These are phyloP conservation scores for Tylopilus sp. DNA, from an alignment of 768 basidiomycete genomes.

Conservation along the genomic window DNA sequence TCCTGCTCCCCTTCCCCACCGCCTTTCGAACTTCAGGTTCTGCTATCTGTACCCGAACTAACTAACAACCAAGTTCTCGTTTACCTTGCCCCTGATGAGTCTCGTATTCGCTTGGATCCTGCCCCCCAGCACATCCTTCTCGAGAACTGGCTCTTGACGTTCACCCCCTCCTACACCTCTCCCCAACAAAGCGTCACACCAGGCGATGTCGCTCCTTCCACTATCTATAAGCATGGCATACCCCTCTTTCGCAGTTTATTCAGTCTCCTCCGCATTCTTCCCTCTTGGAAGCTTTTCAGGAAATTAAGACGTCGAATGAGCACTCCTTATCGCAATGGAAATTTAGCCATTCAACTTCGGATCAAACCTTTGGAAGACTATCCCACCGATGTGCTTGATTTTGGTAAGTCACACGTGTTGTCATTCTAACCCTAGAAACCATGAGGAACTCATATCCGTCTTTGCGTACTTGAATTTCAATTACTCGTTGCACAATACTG, in stretches of 20 bases:
- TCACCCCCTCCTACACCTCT: constrained; percentile 29
- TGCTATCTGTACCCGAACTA: constrained; percentile 68
- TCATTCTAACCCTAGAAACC: constrained; percentile 24
- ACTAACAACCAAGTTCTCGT: constrained; percentile 71
- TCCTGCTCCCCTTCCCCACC: constrained; percentile 33
- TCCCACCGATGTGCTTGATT: constrained; percentile 30
- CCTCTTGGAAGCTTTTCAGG: constrained; percentile 71
- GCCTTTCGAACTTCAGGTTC: constrained; percentile 63
- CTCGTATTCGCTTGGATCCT: constrained; percentile 64
- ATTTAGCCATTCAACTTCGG: constrained; percentile 47
- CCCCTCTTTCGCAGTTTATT: constrained; percentile 73
- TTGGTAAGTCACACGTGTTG: constrained; percentile 35
- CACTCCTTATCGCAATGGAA: constrained; percentile 37
- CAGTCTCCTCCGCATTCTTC: constrained; percentile 68
- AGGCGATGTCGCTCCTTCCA: constrained; percentile 60
- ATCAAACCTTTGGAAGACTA: constrained; percentile 37
- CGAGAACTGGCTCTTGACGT: constrained; percentile 63
- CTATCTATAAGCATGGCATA: constrained; percentile 84
- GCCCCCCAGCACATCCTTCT: constrained; percentile 67
- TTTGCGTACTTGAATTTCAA: constrained; percentile 8
- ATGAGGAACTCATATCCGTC: constrained; percentile 32
- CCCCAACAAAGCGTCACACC: constrained; percentile 22
- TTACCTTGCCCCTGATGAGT: constrained; percentile 52
- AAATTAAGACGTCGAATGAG: constrained; percentile 47
- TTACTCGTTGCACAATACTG: constrained; percentile 6